Evolutionary conservation across 768 basidiomycete genomes (phyloP).

Genomic region (Russula vinacea): DNA sequence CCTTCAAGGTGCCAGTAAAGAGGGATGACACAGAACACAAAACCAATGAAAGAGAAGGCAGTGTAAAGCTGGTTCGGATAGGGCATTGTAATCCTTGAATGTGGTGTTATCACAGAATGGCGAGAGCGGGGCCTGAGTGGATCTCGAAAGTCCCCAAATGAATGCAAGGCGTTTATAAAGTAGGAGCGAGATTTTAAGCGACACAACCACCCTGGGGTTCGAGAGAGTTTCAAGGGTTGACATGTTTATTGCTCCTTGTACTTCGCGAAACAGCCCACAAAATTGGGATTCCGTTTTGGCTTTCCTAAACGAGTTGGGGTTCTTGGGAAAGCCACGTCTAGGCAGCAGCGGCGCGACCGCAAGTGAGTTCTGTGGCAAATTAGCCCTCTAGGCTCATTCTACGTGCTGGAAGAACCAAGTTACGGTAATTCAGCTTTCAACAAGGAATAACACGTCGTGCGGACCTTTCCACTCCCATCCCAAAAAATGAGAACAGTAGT

Average conservation of each 20-base stretch:
- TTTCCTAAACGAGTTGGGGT: background rate
- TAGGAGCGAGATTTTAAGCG: too few species aligned
- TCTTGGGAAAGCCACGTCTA: background rate
- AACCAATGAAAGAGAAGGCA: constrained; percentile 45
- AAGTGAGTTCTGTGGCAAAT: too few species aligned
- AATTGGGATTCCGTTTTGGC: background rate
- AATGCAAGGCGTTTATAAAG: too few species aligned
- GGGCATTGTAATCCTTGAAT: background rate
- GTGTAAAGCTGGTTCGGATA: constrained; percentile 32
- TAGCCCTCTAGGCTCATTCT: background rate
- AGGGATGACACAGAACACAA: constrained; percentile 49
- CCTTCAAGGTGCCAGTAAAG: constrained; percentile 56
- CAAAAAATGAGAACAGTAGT: background rate
- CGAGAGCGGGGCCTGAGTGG: background rate
- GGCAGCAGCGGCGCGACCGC: too few species aligned
- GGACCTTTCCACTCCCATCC: background rate
- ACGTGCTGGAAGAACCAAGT: background rate
- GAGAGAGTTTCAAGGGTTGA: too few species aligned
- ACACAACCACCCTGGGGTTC: too few species aligned
- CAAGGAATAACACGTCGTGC: background rate
- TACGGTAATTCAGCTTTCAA: background rate
- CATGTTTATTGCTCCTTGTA: too few species aligned
- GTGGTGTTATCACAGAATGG: background rate
- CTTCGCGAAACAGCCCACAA: too few species aligned
- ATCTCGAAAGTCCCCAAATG: background rate